phyloP scores from a whole-genome alignment of 225 moss, liverwort and hornwort species.

The Straminergon stramineum region DNA sequence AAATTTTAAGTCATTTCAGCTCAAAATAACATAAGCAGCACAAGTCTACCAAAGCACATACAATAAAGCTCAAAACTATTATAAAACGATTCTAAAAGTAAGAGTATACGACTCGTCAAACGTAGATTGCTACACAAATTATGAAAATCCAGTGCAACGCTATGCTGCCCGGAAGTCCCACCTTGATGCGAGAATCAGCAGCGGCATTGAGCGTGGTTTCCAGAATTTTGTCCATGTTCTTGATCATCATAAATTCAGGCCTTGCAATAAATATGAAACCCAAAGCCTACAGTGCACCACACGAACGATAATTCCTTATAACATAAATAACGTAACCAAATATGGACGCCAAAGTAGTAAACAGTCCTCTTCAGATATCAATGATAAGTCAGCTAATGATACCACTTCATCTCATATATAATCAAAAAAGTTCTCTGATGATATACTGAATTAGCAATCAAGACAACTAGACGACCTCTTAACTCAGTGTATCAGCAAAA shows the following conservation, averaged over 20 bases:
- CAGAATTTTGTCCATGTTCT: slow-evolving; percentile 73
- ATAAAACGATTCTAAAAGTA: not conserved
- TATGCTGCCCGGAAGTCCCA: not conserved
- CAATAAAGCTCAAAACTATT: not conserved
- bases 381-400: not conserved
- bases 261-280: slow-evolving; percentile 90
- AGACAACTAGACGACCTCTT: not conserved
- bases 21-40: not conserved
- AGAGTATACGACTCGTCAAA: not conserved
- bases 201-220: slow-evolving; percentile 51
- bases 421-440: not conserved
- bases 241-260: slow-evolving; percentile 90
- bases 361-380: not conserved
- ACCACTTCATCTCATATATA: not conserved
- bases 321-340: not conserved
- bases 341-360: not conserved
- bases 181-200: slow-evolving; percentile 75
- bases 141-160: not conserved
- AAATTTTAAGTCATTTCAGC: not conserved
- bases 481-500: not conserved
- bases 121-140: not conserved
- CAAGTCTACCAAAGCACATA: not conserved
- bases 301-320: not conserved
- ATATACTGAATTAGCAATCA: not conserved
- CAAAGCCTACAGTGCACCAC: slow-evolving; percentile 39